Evolutionary conservation across 495 filamentous ascomycete genomes (phyloP).

Genomic region (Neurospora tetrasperma): DNA sequence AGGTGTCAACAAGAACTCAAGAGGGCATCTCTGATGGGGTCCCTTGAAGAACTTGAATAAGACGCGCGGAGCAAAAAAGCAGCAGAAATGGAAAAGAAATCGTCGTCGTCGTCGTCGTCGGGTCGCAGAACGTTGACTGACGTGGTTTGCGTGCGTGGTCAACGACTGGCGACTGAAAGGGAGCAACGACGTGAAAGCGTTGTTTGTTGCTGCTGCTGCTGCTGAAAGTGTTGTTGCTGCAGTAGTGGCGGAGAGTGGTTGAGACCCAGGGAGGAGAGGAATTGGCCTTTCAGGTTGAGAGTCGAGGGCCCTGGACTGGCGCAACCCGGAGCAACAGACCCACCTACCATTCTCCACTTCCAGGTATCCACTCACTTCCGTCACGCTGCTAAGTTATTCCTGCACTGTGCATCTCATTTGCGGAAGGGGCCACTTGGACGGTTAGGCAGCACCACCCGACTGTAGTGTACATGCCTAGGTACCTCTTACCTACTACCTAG

Average conservation of each 20-base stretch:
- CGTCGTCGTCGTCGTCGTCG: neutral
- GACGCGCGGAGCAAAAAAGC: neutral
- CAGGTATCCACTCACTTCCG: neutral
- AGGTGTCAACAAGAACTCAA: slow-evolving; percentile 14
- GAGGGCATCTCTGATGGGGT: neutral
- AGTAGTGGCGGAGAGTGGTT: neutral
- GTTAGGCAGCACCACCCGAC: slow-evolving; percentile 8
- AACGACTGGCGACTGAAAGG: neutral
- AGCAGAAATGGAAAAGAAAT: neutral
- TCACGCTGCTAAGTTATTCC: neutral
- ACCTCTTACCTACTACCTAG: neutral
- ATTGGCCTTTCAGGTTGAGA: slow-evolving; percentile 6
- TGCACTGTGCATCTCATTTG: slow-evolving; percentile 13
- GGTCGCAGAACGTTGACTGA: neutral
- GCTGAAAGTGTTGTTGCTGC: neutral
- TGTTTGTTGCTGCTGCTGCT: neutral
- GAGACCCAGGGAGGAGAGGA: neutral
- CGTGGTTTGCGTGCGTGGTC: neutral
- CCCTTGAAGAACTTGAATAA: neutral
- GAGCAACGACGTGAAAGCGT: slow-evolving; percentile 3
- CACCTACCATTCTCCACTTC: neutral
- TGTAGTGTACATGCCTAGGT: too few species aligned
- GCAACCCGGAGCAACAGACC: too few species aligned
- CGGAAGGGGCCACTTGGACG: slow-evolving; percentile 21
- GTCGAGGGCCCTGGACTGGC: slow-evolving; percentile 12